Evolutionary conservation across 495 filamentous ascomycete species (phyloP).

Genomic region (Astrocystis sublimbata): DNA sequence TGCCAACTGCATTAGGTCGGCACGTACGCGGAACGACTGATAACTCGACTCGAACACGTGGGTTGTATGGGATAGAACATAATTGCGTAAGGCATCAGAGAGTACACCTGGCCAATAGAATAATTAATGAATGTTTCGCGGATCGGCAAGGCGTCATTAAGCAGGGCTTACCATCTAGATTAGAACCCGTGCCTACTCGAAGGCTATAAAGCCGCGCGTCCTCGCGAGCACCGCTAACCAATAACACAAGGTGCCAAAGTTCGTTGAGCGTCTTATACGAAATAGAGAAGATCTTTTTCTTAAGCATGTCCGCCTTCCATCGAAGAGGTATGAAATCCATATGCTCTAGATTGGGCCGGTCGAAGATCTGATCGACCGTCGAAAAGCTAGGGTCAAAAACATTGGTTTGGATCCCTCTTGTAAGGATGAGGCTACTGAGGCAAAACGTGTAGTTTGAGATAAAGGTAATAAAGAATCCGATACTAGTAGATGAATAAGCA

Average conservation of each 20-base stretch:
- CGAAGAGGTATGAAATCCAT: background rate
- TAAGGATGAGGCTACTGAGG: background rate
- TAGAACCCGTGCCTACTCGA: background rate
- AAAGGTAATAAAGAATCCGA: background rate
- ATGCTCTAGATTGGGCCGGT: background rate
- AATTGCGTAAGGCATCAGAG: background rate
- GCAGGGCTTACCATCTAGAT: background rate
- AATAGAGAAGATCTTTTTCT: background rate
- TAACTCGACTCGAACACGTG: background rate
- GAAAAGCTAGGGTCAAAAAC: background rate
- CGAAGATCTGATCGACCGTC: background rate
- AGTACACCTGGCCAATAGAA: background rate
- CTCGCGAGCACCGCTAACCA: background rate
- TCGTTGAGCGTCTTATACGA: background rate
- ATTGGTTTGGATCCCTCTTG: background rate
- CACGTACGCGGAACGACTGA: background rate
- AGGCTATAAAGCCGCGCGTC: background rate
- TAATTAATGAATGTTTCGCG: background rate
- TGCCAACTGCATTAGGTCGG: background rate
- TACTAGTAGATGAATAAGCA: background rate
- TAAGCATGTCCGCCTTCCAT: background rate
- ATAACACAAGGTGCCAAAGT: background rate
- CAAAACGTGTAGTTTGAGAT: background rate
- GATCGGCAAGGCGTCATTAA: background rate
- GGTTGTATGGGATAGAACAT: background rate